Evolutionary conservation across 768 basidiomycete species (phyloP).

Genomic region (Rhizopogon sp.): DNA sequence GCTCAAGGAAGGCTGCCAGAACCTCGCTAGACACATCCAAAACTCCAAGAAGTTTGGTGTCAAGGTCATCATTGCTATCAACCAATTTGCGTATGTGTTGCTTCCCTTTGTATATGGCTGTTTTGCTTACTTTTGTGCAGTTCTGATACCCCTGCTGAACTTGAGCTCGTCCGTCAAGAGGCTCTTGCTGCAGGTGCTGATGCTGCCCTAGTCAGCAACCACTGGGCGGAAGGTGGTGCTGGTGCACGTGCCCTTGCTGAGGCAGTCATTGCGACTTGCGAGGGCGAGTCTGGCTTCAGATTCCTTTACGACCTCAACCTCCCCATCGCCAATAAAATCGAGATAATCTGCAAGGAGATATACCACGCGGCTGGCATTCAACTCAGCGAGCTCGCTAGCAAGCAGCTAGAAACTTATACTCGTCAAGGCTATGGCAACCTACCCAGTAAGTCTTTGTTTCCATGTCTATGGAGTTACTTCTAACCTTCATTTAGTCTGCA

Average conservation of each 20-base stretch:
- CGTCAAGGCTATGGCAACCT: slow-evolving; percentile 79
- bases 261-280: slow-evolving; percentile 85
- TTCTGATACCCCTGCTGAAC: slow-evolving; percentile 85
- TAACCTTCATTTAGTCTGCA: slow-evolving; percentile 59
- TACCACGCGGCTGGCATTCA: slow-evolving; percentile 92
- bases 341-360: slow-evolving; percentile 81
- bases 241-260: slow-evolving; percentile 89
- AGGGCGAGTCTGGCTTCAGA: slow-evolving; percentile 79
- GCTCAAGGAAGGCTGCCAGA: slow-evolving; percentile 88
- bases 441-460: slow-evolving; percentile 52
- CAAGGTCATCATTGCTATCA: slow-evolving; percentile 95
- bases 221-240: slow-evolving; percentile 95
- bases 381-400: slow-evolving; percentile 77
- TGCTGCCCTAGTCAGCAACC: slow-evolving; percentile 91
- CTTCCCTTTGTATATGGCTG: background rate
- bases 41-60: slow-evolving; percentile 94
- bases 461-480: slow-evolving; percentile 2
- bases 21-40: slow-evolving; percentile 88
- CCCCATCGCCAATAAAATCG: slow-evolving; percentile 85
- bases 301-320: slow-evolving; percentile 88
- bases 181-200: slow-evolving; percentile 87
- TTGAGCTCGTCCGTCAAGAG: slow-evolving; percentile 76
- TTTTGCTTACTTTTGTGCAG: slow-evolving; percentile 32
- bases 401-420: slow-evolving; percentile 88
- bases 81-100: slow-evolving; percentile 80